These are phyloP conservation scores for Orbilia blumenaviensis DNA, from an alignment of 2,329 filamentous ascomycete species.

Conservation along the genomic window DNA sequence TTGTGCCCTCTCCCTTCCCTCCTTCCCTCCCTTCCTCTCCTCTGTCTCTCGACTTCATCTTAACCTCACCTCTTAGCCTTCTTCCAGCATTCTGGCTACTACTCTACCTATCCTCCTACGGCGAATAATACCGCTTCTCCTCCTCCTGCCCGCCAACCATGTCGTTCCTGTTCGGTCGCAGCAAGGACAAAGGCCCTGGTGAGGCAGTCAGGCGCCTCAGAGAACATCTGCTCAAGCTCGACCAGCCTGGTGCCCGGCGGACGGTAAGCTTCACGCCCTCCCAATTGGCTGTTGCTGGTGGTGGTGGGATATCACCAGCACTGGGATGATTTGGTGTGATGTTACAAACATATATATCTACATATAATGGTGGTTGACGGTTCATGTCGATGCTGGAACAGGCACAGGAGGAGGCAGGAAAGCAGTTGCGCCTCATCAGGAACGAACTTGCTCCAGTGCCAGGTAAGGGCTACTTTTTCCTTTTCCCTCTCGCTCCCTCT, in stretches of 20 bases:
- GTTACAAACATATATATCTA: constrained; percentile 47
- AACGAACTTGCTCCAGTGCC: constrained; percentile 90
- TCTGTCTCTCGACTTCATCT: background rate
- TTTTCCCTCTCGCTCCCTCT: background rate
- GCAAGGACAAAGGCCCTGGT: constrained; percentile 69
- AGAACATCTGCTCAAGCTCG: constrained; percentile 70
- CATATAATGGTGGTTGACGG: background rate
- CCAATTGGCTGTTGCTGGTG: background rate
- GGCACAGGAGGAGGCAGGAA: constrained; percentile 85
- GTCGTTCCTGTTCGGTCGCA: constrained; percentile 75
- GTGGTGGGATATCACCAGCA: too few relatives aligned
- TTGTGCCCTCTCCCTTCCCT: background rate
- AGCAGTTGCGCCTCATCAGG: constrained; percentile 90
- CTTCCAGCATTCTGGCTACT: background rate
- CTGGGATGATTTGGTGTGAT: background rate
- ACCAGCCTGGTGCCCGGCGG: constrained; percentile 67
- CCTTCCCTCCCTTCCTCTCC: background rate
- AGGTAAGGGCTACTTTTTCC: too few relatives aligned
- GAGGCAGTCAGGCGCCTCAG: constrained; percentile 72
- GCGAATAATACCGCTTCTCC: background rate
- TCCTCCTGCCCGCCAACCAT: constrained; percentile 62
- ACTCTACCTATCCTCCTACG: background rate
- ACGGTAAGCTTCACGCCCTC: constrained; percentile 64
- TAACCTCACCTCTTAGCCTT: background rate
- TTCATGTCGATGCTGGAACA: too few relatives aligned